A percentile compares a stretch with the other conserved stretches of the same genome.
phyloP scores from a whole-genome alignment of 2,329 filamentous ascomycete species.

The Venturia pyrina region DNA sequence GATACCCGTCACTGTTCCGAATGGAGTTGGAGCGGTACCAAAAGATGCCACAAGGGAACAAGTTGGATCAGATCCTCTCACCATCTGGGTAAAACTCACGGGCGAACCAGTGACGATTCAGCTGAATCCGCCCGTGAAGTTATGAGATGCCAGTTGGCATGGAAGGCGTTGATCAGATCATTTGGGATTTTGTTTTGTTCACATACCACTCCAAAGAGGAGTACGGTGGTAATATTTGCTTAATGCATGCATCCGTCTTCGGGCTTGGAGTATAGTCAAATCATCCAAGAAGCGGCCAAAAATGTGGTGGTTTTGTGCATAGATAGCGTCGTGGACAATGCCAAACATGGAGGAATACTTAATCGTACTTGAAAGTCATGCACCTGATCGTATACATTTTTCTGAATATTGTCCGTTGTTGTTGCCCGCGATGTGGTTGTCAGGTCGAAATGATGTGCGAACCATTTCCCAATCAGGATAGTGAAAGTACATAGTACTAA shows the following conservation, averaged over 20 bases:
- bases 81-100: conserved; percentile 12
- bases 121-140: conserved; percentile 2
- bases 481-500: not conserved
- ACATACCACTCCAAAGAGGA: not conserved
- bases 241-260: not conserved
- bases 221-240: not conserved
- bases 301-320: not conserved
- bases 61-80: conserved; percentile 35
- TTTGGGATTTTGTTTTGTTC: not conserved
- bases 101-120: conserved; percentile 8
- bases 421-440: not conserved
- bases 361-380: not conserved
- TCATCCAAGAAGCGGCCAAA: not conserved
- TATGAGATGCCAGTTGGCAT: not conserved
- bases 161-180: not conserved
- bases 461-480: not conserved
- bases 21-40: conserved; percentile 29
- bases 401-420: not conserved
- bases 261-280: not conserved
- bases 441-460: not conserved
- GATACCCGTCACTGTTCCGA: conserved; percentile 47
- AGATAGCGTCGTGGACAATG: not conserved
- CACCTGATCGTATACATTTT: not conserved
- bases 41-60: conserved; percentile 40
- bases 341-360: not conserved